A percentile compares a stretch with the other conserved stretches of the same genome.
phyloP scores from a whole-genome alignment of 331 rosid genomes.

The Cydonia oblonga region DNA sequence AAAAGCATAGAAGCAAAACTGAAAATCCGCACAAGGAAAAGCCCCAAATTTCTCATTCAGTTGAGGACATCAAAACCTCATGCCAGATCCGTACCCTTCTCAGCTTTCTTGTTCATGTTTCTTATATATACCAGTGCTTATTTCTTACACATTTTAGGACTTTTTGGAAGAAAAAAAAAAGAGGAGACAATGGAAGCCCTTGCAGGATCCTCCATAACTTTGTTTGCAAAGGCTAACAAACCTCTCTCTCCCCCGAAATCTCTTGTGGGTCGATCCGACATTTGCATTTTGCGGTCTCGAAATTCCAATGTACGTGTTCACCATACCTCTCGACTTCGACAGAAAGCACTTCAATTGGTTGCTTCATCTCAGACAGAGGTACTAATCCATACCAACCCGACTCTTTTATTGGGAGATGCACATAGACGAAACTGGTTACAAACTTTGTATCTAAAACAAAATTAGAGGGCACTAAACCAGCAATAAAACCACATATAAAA shows the following conservation, averaged over 20 bases:
- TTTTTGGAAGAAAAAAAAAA: not conserved
- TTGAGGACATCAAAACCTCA: not conserved
- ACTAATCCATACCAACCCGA: not conserved
- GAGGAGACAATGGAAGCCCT: constrained; percentile 5
- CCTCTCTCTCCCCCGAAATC: not conserved
- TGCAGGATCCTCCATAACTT: not conserved
- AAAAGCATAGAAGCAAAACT: not conserved
- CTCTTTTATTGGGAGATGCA: too few species aligned
- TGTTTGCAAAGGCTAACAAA: not conserved
- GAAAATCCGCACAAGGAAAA: not conserved
- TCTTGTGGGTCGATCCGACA: not conserved
- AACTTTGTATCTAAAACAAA: too few species aligned
- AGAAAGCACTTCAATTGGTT: not conserved
- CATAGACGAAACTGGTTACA: too few species aligned
- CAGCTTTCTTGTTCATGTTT: not conserved
- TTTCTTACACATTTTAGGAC: not conserved
- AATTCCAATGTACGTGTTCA: not conserved
- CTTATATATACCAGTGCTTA: not conserved
- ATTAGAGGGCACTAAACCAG: too few species aligned
- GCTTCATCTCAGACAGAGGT: not conserved
- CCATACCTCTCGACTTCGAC: not conserved
- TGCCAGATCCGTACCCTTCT: constrained; percentile 12
- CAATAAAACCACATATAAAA: too few species aligned
- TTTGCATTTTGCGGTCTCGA: not conserved
- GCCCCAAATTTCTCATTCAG: constrained; percentile 4